phyloP scores from a whole-genome alignment of 192 early-diverging fungal genomes.

The Piromyces finnis region DNA sequence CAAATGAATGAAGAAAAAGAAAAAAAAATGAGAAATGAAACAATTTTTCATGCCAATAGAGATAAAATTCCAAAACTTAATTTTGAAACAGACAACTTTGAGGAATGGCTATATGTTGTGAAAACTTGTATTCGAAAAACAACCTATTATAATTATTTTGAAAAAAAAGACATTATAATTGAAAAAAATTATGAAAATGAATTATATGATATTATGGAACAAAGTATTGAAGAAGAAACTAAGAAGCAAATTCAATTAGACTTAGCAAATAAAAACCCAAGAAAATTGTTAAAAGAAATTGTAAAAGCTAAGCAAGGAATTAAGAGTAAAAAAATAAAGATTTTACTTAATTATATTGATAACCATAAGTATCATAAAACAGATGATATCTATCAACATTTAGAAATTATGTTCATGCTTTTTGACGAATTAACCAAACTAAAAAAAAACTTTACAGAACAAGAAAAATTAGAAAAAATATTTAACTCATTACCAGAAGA shows the following conservation, averaged over 20 bases:
- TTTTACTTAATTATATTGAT: background rate
- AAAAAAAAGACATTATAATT: background rate
- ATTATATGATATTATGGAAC: background rate
- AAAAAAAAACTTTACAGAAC: background rate
- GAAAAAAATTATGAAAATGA: background rate
- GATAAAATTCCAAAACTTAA: background rate
- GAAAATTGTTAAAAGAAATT: background rate
- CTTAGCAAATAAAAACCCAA: background rate
- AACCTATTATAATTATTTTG: background rate
- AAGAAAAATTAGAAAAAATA: background rate
- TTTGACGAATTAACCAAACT: background rate
- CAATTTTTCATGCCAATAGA: background rate
- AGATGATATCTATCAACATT: background rate
- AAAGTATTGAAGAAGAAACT: background rate
- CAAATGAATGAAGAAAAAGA: background rate
- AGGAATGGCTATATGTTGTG: background rate
- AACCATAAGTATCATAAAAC: background rate
- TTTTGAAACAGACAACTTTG: background rate
- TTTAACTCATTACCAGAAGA: background rate
- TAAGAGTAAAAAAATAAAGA: background rate
- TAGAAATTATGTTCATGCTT: background rate
- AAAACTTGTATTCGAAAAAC: background rate
- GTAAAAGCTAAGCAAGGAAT: background rate
- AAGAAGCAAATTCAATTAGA: background rate
- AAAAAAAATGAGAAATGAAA: background rate